Conservation (phyloP, 1,139 yeast genomes). For the Taphrina flavorubra region DNA sequence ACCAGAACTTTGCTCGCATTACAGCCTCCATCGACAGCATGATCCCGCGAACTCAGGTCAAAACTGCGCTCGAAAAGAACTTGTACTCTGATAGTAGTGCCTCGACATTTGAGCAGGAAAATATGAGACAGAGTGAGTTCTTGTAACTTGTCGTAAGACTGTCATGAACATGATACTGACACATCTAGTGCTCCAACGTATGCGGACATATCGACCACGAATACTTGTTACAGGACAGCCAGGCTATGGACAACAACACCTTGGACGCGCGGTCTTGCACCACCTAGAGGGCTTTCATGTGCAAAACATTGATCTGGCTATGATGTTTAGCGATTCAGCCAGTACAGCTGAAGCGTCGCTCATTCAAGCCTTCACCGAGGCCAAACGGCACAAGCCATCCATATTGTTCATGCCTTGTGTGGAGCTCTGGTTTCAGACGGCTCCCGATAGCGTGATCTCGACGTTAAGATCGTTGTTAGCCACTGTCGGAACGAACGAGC, state of each 20-base stretch:
- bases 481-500: constrained; percentile 72
- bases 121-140: constrained; percentile 59
- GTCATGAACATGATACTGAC: background rate
- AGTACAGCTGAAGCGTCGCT: constrained; percentile 78
- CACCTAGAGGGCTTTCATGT: constrained; percentile 88
- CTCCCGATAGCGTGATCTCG: constrained; percentile 71
- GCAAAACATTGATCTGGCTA: constrained; percentile 81
- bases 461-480: constrained; percentile 74
- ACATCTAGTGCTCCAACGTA: constrained; percentile 54
- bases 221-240: constrained; percentile 70
- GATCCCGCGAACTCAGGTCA: constrained; percentile 67
- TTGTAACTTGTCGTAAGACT: constrained; percentile 48
- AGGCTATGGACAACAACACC: constrained; percentile 90
- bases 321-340: constrained; percentile 78
- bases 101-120: constrained; percentile 71
- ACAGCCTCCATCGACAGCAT: constrained; percentile 61
- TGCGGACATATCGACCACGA: constrained; percentile 83
- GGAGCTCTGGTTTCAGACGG: constrained; percentile 74
- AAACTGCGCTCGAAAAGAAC: constrained; percentile 72
- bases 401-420: constrained; percentile 82
- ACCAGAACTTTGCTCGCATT: constrained; percentile 58
- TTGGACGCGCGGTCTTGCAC: constrained; percentile 81
- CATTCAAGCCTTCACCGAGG: constrained; percentile 85
- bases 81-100: constrained; percentile 66
- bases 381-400: constrained; percentile 87